Evolutionary conservation across 176 grass and related monocot species (phyloP).

Genomic region (Carex pumila): DNA sequence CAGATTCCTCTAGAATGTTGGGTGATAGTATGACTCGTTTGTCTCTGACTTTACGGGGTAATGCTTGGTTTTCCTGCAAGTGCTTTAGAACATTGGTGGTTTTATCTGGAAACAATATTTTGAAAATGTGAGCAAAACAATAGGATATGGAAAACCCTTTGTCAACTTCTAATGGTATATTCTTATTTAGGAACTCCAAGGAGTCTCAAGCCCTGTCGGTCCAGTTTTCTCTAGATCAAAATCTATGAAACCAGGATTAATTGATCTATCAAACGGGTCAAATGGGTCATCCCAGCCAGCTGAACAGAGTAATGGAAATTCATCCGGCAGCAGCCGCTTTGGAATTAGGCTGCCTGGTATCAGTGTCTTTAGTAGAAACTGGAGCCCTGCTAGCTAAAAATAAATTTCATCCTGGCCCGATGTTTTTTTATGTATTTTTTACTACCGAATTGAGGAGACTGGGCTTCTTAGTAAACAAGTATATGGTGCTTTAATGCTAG

Average conservation of each 20-base stretch:
- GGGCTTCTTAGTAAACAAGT: background rate
- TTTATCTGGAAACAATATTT: background rate
- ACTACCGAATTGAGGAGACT: background rate
- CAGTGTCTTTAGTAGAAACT: constrained; percentile 19
- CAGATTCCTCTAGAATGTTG: background rate
- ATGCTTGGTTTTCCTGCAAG: background rate
- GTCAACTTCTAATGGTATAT: background rate
- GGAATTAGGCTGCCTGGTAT: constrained; percentile 12
- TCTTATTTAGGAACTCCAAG: constrained; percentile 17
- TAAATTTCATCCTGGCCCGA: background rate
- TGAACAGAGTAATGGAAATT: background rate
- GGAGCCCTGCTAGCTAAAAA: constrained; percentile 9
- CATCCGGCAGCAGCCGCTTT: constrained; percentile 12
- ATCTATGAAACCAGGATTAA: constrained; percentile 13
- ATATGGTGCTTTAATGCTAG: constrained; percentile 8
- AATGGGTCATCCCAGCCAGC: constrained; percentile 5
- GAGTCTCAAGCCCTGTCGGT: background rate
- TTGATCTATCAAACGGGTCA: constrained; percentile 18
- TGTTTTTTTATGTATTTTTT: background rate
- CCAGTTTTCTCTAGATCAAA: constrained; percentile 9
- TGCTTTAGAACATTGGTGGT: background rate
- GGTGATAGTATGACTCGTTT: background rate
- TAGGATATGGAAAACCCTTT: background rate
- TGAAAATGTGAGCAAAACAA: background rate
- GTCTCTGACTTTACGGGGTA: background rate